Evolutionary conservation across 2,329 filamentous ascomycete species (phyloP).

Genomic region (Raffaelea arxii): DNA sequence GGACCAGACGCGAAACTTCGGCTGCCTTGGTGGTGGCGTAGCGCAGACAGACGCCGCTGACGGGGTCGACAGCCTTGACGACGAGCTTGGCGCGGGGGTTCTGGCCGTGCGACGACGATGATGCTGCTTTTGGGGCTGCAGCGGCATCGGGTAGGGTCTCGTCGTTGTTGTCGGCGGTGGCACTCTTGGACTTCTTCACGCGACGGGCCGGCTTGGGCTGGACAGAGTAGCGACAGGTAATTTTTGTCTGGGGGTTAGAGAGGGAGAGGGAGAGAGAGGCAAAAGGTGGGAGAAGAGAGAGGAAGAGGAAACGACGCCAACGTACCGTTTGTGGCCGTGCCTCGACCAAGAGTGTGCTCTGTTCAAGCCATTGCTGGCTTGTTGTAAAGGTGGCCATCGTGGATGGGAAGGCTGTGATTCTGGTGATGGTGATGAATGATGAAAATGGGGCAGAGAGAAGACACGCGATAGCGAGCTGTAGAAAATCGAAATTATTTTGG

Average conservation of each 20-base stretch:
- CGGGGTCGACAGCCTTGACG: slow-evolving; percentile 83
- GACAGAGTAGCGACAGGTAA: slow-evolving; percentile 88
- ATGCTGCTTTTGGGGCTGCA: slow-evolving; percentile 14
- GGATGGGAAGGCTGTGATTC: too few relatives aligned
- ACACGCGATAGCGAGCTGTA: too few relatives aligned
- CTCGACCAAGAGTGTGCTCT: slow-evolving; percentile 76
- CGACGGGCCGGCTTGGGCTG: slow-evolving; percentile 26
- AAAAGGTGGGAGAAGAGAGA: not conserved
- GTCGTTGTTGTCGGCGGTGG: slow-evolving; percentile 13
- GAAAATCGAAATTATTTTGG: too few relatives aligned
- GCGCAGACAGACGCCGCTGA: slow-evolving; percentile 73
- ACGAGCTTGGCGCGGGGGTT: slow-evolving; percentile 60
- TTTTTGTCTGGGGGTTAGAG: slow-evolving; percentile 55
- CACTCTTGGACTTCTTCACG: slow-evolving; percentile 13
- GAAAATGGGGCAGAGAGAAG: too few relatives aligned
- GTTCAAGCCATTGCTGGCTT: slow-evolving; percentile 83
- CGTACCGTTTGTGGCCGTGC: slow-evolving; percentile 76
- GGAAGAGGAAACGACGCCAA: slow-evolving; percentile 10
- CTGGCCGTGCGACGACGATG: slow-evolving; percentile 15
- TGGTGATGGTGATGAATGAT: too few relatives aligned
- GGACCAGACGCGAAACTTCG: slow-evolving; percentile 76
- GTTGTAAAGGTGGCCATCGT: slow-evolving; percentile 80
- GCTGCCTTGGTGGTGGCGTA: slow-evolving; percentile 86
- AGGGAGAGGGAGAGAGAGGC: slow-evolving; percentile 1
- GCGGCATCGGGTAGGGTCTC: slow-evolving; percentile 19